Base-by-base conservation (phyloP, 1,139 yeast species). In the Oligophagozyma castellii region DNA sequence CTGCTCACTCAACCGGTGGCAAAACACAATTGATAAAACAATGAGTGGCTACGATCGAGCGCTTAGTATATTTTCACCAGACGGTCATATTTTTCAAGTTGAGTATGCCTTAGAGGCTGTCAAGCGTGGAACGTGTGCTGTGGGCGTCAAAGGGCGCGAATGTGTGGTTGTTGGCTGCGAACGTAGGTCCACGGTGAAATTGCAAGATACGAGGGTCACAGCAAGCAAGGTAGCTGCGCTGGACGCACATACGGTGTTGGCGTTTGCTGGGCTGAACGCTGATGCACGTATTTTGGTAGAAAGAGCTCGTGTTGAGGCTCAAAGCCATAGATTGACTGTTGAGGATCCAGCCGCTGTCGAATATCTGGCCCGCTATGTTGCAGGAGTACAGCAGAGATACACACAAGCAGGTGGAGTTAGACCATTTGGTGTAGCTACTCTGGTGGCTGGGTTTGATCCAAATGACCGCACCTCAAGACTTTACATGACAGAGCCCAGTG, bases 31-130 rank as follows among this genome's bases (percentile, higher is more conserved):
- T 7, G 20, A 10, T 18, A 18, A 7, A 20, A 12, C 11, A 33
- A 81, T 89, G 98, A 81, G 95, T 68, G 96, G 98, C 38, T 89
- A 89, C 94, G 98, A 89, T 61, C 76, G 98, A 70, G 98, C 98
- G 37, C 71, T 89, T 51, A 86, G 96, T 36, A 93, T 89, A 57
- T 89, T 89, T 63, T 83, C 95, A 79, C 99, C 99, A 39, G 98
- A 89, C 61, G 99, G 99, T 40, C 95, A 89, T 56, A 95, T 86
- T 54, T 89, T 89, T 65, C 96, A 89, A 67, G 98, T 92, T 26
- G 98, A 89, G 59, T 89, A 89, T 50, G 99, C 98, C 16, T 69
- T 80, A 23, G 99, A 89, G 57, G 99, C 99, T 1, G 99, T 89
- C 31, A 89, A 89, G 55, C 71, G 96, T 59, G 99, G 98, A 38